phyloP scores from a whole-genome alignment of 1,284 basidiomycete genomes.

The Fomitiporia mediterranea region DNA sequence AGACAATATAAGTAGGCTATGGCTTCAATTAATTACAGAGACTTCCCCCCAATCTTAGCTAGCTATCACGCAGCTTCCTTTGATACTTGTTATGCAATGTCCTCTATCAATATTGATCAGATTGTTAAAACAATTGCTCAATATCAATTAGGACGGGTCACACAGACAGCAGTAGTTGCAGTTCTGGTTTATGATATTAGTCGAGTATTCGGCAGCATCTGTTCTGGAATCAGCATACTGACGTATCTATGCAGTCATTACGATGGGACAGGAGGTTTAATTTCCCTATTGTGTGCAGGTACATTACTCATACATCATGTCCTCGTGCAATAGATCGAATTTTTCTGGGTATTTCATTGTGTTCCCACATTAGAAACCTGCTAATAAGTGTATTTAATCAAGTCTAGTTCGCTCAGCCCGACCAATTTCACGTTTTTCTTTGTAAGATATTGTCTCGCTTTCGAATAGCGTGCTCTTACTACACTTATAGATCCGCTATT shows the following conservation, averaged over 20 bases:
- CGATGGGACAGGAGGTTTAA: background rate
- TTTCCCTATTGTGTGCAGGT: background rate
- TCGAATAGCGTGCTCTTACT: no score
- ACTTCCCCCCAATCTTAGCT: no score
- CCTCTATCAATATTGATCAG: no score
- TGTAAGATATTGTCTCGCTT: background rate
- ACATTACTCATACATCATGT: background rate
- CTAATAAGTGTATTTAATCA: background rate
- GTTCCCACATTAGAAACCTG: background rate
- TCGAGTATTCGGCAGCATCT: background rate
- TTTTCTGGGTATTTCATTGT: slow-evolving; percentile 1
- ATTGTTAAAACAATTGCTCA: no score
- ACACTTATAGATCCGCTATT: background rate
- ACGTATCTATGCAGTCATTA: background rate
- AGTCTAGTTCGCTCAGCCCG: background rate
- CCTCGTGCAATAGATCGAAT: background rate
- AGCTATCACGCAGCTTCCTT: no score
- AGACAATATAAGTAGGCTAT: no score
- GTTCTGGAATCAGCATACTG: background rate
- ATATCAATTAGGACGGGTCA: no score
- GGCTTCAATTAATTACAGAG: no score
- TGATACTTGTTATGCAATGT: no score
- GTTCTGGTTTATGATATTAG: slow-evolving; percentile 1
- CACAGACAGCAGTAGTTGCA: background rate
- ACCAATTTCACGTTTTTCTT: background rate